phyloP scores from a whole-genome alignment of 208 protist species.

The Wallacemonas sp. region DNA sequence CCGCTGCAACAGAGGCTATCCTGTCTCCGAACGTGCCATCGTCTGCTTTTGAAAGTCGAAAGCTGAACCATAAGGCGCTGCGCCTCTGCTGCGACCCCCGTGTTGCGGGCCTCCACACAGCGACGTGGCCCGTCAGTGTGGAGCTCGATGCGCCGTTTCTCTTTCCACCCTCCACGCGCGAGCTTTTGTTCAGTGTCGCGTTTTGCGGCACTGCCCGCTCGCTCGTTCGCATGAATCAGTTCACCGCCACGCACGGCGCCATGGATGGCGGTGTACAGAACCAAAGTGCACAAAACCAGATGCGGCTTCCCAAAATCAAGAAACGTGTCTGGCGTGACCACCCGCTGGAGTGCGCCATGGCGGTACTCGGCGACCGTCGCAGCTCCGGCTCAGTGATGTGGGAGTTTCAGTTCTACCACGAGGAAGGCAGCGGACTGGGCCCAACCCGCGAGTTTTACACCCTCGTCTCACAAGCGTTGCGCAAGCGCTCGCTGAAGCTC shows the following conservation, averaged over 20 bases:
- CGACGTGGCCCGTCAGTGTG: conserved; percentile 79
- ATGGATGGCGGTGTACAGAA: conserved; percentile 18
- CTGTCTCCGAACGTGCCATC: conserved; percentile 39
- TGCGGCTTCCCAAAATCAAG: conserved; percentile 28
- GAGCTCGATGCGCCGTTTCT: conserved; percentile 83
- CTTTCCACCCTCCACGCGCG: conserved; percentile 66
- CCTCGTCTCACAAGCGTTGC: conserved; percentile 69
- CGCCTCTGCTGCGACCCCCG: conserved; percentile 75
- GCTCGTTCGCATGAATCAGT: conserved; percentile 57
- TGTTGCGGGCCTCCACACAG: conserved; percentile 70
- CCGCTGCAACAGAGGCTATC: conserved; percentile 5
- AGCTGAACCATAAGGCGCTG: conserved; percentile 84
- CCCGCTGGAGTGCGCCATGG: conserved; percentile 63
- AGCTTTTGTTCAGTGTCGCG: conserved; percentile 78
- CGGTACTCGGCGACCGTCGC: conserved; percentile 44
- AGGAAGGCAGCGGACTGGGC: conserved; percentile 86
- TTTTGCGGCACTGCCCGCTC: conserved; percentile 71
- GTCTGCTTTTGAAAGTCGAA: conserved; percentile 64
- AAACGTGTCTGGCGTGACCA: conserved; percentile 65
- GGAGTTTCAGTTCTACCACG: conserved; percentile 91
- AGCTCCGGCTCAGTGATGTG: conserved; percentile 44
- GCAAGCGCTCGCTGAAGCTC: conserved; percentile 50
- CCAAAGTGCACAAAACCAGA: conserved; percentile 14
- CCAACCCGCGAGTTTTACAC: conserved; percentile 92
- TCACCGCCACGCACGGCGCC: conserved; percentile 31